phyloP scores from a whole-genome alignment of 1,139 yeast genomes.

The Saccharomyces hybrid region DNA sequence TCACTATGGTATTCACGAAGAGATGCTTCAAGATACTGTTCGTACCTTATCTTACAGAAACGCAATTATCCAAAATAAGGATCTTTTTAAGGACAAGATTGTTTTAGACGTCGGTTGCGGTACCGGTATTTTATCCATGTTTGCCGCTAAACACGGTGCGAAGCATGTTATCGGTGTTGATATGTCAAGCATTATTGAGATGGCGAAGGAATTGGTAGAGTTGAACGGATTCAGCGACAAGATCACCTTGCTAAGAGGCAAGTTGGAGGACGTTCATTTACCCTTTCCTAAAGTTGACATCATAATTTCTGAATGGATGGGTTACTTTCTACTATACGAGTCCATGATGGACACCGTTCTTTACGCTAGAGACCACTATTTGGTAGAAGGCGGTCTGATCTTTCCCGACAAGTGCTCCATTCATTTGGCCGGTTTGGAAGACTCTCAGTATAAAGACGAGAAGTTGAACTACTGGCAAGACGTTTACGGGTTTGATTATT shows the following conservation, averaged over 20 bases:
- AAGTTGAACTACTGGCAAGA: conserved; percentile 94
- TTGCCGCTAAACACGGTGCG: conserved; percentile 97
- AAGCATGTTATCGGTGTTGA: conserved; percentile 95
- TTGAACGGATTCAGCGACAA: conserved; percentile 81
- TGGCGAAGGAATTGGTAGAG: conserved; percentile 81
- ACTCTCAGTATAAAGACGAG: conserved; percentile 86
- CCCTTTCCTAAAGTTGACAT: conserved; percentile 84
- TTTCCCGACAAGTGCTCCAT: conserved; percentile 93
- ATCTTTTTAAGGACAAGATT: conserved; percentile 81
- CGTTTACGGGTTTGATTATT: conserved; percentile 92
- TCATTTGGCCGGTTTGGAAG: conserved; percentile 91
- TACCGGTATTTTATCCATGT: conserved; percentile 94
- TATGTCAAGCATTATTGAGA: conserved; percentile 91
- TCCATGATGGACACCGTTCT: conserved; percentile 97
- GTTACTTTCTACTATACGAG: conserved; percentile 90
- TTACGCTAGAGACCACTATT: conserved; percentile 86
- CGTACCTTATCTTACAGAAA: conserved; percentile 89
- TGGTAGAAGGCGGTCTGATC: conserved; percentile 80
- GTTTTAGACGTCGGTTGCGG: conserved; percentile 99
- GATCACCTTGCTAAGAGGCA: conserved; percentile 85
- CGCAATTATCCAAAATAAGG: conserved; percentile 87
- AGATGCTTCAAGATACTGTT: conserved; percentile 93
- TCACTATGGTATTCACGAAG: conserved; percentile 97
- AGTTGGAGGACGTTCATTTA: conserved; percentile 84
- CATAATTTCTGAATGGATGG: conserved; percentile 99